Evolutionary conservation across 2,329 filamentous ascomycete species (phyloP).

Genomic region (Diaporthe velutina): DNA sequence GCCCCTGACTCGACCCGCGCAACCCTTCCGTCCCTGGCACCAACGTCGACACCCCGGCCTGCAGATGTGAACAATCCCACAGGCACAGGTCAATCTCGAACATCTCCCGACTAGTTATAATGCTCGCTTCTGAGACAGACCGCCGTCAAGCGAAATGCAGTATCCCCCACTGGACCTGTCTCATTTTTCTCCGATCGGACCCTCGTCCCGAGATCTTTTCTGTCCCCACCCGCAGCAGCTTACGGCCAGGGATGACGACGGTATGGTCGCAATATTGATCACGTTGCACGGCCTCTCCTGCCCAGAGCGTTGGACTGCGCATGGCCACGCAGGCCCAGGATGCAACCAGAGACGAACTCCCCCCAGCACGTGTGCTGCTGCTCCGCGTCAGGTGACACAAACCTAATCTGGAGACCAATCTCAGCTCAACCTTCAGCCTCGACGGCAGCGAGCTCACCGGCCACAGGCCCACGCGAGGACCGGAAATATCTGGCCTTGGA

Average conservation of each 20-base stretch:
- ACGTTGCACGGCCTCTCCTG: constrained; percentile 21
- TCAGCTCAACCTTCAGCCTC: background rate
- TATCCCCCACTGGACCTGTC: constrained; percentile 32
- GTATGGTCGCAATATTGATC: constrained; percentile 21
- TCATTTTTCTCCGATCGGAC: constrained; percentile 36
- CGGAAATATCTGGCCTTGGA: constrained; percentile 14
- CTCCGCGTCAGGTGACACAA: constrained; percentile 24
- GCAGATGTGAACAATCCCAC: constrained; percentile 30
- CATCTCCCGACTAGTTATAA: background rate
- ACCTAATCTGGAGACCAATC: constrained; percentile 15
- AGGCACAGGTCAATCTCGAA: constrained; percentile 16
- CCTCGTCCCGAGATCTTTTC: constrained; percentile 34
- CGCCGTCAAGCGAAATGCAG: constrained; percentile 35
- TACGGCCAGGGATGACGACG: background rate
- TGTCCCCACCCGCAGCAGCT: constrained; percentile 24
- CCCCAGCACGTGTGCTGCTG: constrained; percentile 19
- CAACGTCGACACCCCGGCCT: constrained; percentile 30
- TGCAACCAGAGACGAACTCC: constrained; percentile 21
- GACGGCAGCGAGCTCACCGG: background rate
- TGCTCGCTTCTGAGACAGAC: constrained; percentile 11
- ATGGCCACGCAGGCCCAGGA: constrained; percentile 9
- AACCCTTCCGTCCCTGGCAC: constrained; percentile 17
- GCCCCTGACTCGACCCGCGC: constrained; percentile 28
- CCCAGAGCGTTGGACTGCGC: constrained; percentile 21
- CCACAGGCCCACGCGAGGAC: constrained; percentile 13